These are phyloP conservation scores for Dactylellina leptospora DNA, from an alignment of 2,329 filamentous ascomycete genomes.

Conservation along the genomic window DNA sequence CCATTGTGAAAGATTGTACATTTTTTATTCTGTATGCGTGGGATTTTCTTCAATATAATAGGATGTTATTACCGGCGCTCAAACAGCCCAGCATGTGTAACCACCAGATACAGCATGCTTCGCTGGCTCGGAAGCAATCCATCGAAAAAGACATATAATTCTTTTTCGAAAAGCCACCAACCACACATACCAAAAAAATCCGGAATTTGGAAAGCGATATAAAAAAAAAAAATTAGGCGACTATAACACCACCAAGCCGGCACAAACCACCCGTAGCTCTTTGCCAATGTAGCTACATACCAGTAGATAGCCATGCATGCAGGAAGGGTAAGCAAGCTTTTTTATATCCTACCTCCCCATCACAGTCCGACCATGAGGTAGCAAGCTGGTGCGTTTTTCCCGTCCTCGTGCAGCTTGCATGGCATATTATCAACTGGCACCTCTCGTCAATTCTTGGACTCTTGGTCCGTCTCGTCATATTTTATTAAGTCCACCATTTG, in stretches of 20 bases:
- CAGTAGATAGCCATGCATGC: conserved; percentile 34
- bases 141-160: not conserved
- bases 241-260: not conserved
- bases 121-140: not conserved
- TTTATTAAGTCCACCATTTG: too few species aligned
- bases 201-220: too few species aligned
- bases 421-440: not conserved
- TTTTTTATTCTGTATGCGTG: too few species aligned
- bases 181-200: too few species aligned
- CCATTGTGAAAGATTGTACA: too few species aligned
- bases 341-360: conserved; percentile 3
- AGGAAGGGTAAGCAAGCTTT: conserved; percentile 24
- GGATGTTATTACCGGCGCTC: too few species aligned
- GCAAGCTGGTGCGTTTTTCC: not conserved
- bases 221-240: conserved; percentile 2
- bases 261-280: not conserved
- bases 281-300: conserved; percentile 4
- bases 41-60: too few species aligned
- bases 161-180: not conserved
- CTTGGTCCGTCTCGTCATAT: not conserved
- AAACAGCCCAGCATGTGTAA: not conserved
- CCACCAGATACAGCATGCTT: not conserved
- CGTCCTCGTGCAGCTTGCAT: conserved; percentile 9
- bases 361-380: not conserved
- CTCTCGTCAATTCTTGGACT: not conserved